These are phyloP conservation scores for Arthrobotrys pseudoclavata DNA, from an alignment of 2,329 filamentous ascomycete genomes.

Conservation along the genomic window DNA sequence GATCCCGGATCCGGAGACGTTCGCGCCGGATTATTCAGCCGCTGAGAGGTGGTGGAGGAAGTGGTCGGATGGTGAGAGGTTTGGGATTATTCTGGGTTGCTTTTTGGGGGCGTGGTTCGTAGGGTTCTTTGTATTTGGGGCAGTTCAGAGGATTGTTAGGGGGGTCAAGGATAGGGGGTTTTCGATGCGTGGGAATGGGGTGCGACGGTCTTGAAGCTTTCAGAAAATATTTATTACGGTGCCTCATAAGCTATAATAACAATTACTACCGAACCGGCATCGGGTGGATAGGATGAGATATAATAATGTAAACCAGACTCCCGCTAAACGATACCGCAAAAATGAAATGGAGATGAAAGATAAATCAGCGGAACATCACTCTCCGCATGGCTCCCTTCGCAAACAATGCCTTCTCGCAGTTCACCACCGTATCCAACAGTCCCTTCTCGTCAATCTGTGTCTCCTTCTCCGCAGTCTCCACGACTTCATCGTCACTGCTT, in stretches of 20 bases:
- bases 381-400: slow-evolving; percentile 51
- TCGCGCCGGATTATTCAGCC: slow-evolving; percentile 34
- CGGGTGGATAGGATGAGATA: too few species aligned
- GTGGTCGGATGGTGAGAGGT: slow-evolving; percentile 45
- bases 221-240: not conserved
- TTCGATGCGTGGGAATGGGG: not conserved
- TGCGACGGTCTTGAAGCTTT: not conserved
- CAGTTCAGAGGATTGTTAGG: not conserved
- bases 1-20: slow-evolving; percentile 44
- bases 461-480: slow-evolving; percentile 31
- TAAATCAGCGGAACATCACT: slow-evolving; percentile 42
- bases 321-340: slow-evolving; percentile 45
- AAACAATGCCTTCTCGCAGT: slow-evolving; percentile 54
- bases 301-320: slow-evolving; percentile 27
- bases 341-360: not conserved
- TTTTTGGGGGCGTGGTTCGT: slow-evolving; percentile 14
- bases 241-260: not conserved
- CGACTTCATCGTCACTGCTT: slow-evolving; percentile 33
- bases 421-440: slow-evolving; percentile 52
- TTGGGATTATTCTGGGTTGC: slow-evolving; percentile 52
- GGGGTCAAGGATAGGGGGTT: not conserved
- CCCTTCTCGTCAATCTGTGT: slow-evolving; percentile 57
- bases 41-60: slow-evolving; percentile 52
- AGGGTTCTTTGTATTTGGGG: slow-evolving; percentile 16
- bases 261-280: too few species aligned